Evolutionary conservation across 495 filamentous ascomycete genomes (phyloP), one percentile per base, ranked within the genome.

Genomic region (Tuber melanosporum): DNA sequence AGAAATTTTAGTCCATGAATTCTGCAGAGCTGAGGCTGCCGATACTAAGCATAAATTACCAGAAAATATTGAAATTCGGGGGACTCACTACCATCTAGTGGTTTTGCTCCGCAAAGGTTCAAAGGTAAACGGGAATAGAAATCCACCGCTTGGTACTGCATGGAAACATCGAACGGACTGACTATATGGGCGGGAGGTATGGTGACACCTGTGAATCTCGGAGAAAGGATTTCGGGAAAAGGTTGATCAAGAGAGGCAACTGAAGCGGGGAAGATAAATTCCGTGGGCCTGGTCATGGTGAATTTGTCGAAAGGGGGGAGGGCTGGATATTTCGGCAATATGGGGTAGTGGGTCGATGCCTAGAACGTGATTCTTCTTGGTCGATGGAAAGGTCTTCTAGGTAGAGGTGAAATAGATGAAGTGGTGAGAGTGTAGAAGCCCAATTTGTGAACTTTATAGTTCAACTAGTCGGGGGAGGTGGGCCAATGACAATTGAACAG

Each of bases 41-140:
- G 3, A 62, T 62, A n/a, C 0, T 62, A 0, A 62, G 12, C 2
- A 62, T 26, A 10, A 5, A 5, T 41, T 41, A 22, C 1, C 0
- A 6, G 10, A 0, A 10, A 52, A 9, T 0, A 12, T n/a, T 1
- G n/a, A 41, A 7, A n/a, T 4, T 3, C 1, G 9, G 52, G 10
- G 5, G n/a, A 32, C n/a, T 26, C n/a, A 62, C 52, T 0, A 32
- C n/a, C 3, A 5, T 2, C 10, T 0, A 0, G 0, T 0, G n/a
- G 9, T 5, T 5, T 1, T 12, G 2, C 9, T 10, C 15, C 15
- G 3, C 12, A n/a, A 1, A 62, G n/a, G 0, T 26, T 10, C 10
- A 62, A 15, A 1, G 52, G n/a, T 10, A 15, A 4, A 0, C 26
- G 32, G 52, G 52, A 32, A 32, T 62, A 62, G 52, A 62, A 62